A percentile compares a stretch with the other conserved stretches of the same genome.
These are phyloP conservation scores for Triticum dicoccoides DNA, from an alignment of 176 grass and related monocot species.

Conservation along the genomic window DNA sequence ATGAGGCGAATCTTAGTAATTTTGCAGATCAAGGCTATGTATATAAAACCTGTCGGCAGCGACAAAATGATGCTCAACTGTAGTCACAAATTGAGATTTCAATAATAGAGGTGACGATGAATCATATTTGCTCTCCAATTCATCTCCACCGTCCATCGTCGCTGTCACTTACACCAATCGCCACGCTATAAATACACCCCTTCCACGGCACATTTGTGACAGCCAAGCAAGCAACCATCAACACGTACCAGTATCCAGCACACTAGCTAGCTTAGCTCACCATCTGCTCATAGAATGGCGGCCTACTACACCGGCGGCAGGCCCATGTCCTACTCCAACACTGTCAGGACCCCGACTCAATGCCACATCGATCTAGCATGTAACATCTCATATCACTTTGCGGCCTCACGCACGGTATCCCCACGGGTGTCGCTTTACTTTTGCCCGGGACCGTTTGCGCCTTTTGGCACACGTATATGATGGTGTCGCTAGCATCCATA, in stretches of 20 bases:
- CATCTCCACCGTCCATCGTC: not conserved
- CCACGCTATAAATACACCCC: slow-evolving; percentile 28
- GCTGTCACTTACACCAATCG: not conserved
- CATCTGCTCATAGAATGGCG: slow-evolving; percentile 1
- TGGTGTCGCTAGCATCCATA: no score
- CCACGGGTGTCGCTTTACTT: no score
- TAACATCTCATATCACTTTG: no score
- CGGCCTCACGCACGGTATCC: no score
- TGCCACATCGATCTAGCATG: no score
- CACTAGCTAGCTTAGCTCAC: not conserved
- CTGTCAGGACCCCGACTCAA: no score
- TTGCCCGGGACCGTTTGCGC: no score
- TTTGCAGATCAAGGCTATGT: not conserved
- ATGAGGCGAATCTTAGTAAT: not conserved
- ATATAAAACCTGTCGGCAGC: not conserved
- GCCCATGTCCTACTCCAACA: slow-evolving; percentile 4
- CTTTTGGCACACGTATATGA: no score
- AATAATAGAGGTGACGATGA: not conserved
- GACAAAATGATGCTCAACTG: not conserved
- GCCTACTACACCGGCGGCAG: slow-evolving; percentile 10
- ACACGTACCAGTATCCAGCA: not conserved
- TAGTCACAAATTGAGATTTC: not conserved
- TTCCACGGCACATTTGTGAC: not conserved
- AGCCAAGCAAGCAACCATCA: not conserved
- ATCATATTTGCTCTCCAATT: not conserved